A percentile compares a stretch with the other conserved stretches of the same genome.
These are phyloP conservation scores for Ascoidea rubescens DNA, from an alignment of 805 yeast species.

Conservation along the genomic window DNA sequence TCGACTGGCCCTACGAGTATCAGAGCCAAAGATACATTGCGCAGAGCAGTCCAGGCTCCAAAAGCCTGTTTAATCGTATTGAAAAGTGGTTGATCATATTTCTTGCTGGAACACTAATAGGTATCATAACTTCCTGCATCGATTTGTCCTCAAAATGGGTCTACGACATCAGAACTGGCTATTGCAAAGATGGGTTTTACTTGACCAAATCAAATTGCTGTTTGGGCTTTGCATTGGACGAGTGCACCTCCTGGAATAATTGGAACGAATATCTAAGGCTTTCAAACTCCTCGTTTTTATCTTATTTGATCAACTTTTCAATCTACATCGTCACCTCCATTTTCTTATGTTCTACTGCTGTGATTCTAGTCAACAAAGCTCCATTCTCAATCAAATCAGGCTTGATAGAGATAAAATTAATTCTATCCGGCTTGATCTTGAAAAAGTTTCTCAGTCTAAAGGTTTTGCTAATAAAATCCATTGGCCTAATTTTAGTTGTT, in stretches of 20 bases:
- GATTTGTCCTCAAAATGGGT: conserved; percentile 7
- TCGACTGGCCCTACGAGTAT: conserved; percentile 41
- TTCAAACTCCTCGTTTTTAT: conserved; percentile 5
- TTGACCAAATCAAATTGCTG: conserved; percentile 6
- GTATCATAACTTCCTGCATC: conserved; percentile 3
- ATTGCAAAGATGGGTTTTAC: conserved; percentile 4
- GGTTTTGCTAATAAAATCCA: conserved; percentile 39
- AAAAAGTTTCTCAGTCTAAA: conserved; percentile 34
- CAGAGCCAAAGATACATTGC: conserved; percentile 8
- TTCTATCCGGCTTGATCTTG: conserved; percentile 51
- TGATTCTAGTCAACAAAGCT: conserved; percentile 15
- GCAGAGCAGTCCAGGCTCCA: not conserved
- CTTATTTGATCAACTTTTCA: conserved; percentile 3
- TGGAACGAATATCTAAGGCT: conserved; percentile 2
- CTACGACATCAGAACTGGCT: conserved; percentile 8
- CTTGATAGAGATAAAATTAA: conserved; percentile 57
- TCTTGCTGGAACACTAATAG: conserved; percentile 13
- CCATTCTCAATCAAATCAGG: conserved; percentile 41
- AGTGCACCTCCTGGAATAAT: conserved; percentile 10
- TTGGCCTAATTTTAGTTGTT: conserved; percentile 49
- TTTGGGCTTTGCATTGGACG: conserved; percentile 11
- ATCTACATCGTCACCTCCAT: conserved; percentile 1
- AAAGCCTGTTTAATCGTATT: not conserved
- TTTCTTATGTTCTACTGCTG: conserved; percentile 1
- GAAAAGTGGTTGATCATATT: conserved; percentile 12